These are phyloP conservation scores for Papiliotrema fonsecae DNA, from an alignment of 1,284 basidiomycete species.

Conservation along the genomic window DNA sequence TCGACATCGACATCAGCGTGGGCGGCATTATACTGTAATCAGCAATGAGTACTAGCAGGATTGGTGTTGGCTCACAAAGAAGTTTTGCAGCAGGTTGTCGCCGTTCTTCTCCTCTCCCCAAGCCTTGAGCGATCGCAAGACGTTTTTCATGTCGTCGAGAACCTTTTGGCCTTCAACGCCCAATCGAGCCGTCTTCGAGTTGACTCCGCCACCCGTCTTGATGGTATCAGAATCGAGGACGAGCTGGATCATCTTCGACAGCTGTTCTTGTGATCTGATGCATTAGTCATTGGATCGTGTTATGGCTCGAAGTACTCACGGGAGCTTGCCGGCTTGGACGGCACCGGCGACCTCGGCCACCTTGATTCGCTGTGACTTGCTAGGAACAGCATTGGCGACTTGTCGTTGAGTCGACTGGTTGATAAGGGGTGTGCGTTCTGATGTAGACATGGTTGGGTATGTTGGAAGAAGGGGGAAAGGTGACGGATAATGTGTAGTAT, in stretches of 20 bases:
- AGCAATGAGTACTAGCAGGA: background rate
- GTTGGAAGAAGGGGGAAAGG: background rate
- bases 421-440: conserved; percentile 2
- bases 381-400: conserved; percentile 15
- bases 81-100: conserved; percentile 49
- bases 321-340: conserved; percentile 45
- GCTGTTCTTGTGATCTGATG: conserved; percentile 38
- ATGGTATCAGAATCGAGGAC: conserved; percentile 41
- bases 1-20: conserved; percentile 38
- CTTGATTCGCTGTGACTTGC: conserved; percentile 30
- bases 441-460: background rate
- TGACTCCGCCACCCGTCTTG: conserved; percentile 38
- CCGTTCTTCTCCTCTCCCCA: conserved; percentile 48
- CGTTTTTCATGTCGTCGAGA: conserved; percentile 35
- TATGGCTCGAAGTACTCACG: conserved; percentile 18
- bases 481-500: too few species aligned
- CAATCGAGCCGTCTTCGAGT: conserved; percentile 38
- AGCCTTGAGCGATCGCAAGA: conserved; percentile 34
- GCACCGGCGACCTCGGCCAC: conserved; percentile 39
- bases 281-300: background rate
- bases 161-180: conserved; percentile 40
- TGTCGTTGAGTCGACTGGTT: background rate
- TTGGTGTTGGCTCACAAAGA: conserved; percentile 27
- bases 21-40: conserved; percentile 32
- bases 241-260: conserved; percentile 39